Base-by-base conservation (phyloP, 768 basidiomycete genomes). In the Kwoniella shandongensis region DNA sequence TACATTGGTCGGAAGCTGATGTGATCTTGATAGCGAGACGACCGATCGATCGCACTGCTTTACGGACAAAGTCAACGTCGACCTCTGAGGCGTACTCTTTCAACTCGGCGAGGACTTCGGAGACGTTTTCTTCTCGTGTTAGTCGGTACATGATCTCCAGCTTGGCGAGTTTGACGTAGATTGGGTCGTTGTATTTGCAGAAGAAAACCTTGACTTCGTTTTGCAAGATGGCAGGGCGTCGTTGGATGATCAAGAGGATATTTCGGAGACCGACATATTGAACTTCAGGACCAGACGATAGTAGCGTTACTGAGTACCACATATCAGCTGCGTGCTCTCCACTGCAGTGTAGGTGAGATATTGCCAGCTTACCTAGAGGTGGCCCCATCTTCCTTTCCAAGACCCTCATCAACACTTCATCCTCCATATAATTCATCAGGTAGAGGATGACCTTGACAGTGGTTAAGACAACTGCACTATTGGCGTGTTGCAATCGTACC, bases 71-170 rank as follows among this genome's bases (percentile, higher is more conserved):
- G 78, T 99, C 96, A 62, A 99, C 82, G 71, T 99, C 96, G 15
- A 98, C 93, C 76, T 99, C 96, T 0, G 93, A 90, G 1, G 96
- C 96, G 78, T 99, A 99, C 91, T 98, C 96, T 78, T 94, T 88
- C 20, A 99, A 79, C 77, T 98, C 96, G 29, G 92, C 86, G 13
- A 99, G 80, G 0, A 99, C 92, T 71, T 97, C 91, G 60, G 82
- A 82, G 18, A 89, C 88, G 74, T 98, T 99, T 73, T 92, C 91
- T 57, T 91, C 86, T n/a, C 90, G 84, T 8, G 93, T 91, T 18
- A 99, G 81, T 10, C 96, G 86, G 77, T 98, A 98, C 89, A 99
- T 98, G 71, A 98, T 97, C 77, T 98, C 96, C 50, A 99, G 81
- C 69, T 99, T 98, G 47, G 93, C 94, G 27, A 99, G 82, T 76